A percentile compares a stretch with the other conserved stretches of the same genome.
Evolutionary conservation across 352 stramenopile genomes (phyloP).

Genomic region (Globisporangium splendens): DNA sequence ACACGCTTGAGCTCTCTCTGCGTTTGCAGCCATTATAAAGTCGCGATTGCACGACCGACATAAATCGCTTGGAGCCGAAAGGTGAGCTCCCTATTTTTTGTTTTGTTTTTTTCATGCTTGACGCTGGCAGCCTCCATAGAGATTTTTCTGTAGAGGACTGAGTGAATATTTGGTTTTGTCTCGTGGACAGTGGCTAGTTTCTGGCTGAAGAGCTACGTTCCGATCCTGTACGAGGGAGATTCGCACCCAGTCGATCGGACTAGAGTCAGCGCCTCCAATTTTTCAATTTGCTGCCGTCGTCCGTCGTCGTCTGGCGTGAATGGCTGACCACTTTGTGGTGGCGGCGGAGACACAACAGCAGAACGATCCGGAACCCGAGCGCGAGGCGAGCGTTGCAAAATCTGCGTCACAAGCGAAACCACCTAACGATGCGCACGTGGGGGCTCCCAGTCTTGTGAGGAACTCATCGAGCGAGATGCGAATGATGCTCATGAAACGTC

Average conservation of each 20-base stretch:
- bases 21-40: too few relatives aligned
- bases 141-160: background rate
- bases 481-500: conserved; percentile 6
- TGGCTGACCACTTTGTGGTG: background rate
- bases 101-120: background rate
- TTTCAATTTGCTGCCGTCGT: background rate
- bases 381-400: background rate
- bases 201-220: background rate
- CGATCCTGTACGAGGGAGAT: too few relatives aligned
- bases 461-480: conserved; percentile 14
- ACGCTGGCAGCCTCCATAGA: conserved; percentile 5
- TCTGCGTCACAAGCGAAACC: conserved; percentile 4
- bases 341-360: background rate
- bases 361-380: background rate
- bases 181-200: conserved; percentile 1
- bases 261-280: background rate
- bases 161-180: background rate
- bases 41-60: too few relatives aligned
- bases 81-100: too few relatives aligned
- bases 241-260: too few relatives aligned
- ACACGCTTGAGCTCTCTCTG: too few relatives aligned
- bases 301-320: background rate
- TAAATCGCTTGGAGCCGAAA: too few relatives aligned
- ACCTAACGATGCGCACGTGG: conserved; percentile 10
- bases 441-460: conserved; percentile 12